Evolutionary conservation across 2,329 filamentous ascomycete genomes (phyloP), one percentile per base, ranked within the genome.

Genomic region (Torrubiellomyces zombiae): DNA sequence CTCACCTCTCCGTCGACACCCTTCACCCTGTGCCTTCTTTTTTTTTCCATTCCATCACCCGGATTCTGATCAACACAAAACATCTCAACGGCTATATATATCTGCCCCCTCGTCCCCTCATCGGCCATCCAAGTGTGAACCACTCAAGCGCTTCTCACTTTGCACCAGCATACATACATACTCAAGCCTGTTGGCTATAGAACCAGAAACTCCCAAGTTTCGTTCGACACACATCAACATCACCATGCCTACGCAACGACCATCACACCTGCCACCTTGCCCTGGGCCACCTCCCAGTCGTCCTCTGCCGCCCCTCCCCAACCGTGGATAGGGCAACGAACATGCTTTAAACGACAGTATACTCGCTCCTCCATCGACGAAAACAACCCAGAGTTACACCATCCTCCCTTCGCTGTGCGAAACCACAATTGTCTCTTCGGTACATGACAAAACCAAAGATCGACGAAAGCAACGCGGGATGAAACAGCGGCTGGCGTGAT

Each of bases 221-320:
- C 33, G 26, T 28, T 21, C 20, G 8, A 9, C 22, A 23, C 27
- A 24, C 30, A 29, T 10, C 28, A 31, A 32, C 32, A 40, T 32
- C 40, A 48, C 33, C 32, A 66, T 68, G 60, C 61, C 64, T 50
- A 55, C 63, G 35, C 65, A 70, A 50, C 63, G 68, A 45, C 68
- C 69, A 33, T 70, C 67, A 38, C 67, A 73, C 43, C 65, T 75
- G 36, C 69, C 69, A 55, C 69, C 69, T 38, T 74, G 68, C 63
- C 68, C 69, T 27, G 69, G 69, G 39, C 69, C 69, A 32, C 69
- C 69, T 41, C 69, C 69, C 34, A 67, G 61, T 51, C 58, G 69
- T 28, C 69, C 69, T 51, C 64, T 74, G 27, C 69, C 69, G 48
- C 64, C 68, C 50, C 63, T 74, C 33, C 69, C 69, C 45, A 73